Conservation (phyloP, 495 filamentous ascomycete genomes). For the Penicillium steckii region DNA sequence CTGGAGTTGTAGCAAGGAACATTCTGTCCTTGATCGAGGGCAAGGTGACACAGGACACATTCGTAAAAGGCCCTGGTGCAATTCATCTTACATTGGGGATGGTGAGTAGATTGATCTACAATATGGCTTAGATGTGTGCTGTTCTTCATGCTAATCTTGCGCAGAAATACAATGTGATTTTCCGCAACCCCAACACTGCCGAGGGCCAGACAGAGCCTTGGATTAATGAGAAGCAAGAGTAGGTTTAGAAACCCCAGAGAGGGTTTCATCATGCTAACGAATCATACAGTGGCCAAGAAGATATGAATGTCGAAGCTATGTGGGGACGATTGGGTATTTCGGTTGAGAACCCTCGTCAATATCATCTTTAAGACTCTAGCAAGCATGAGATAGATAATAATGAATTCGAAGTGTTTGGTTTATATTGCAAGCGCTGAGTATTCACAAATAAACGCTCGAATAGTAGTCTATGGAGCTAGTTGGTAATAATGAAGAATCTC, state of each 20-base stretch:
- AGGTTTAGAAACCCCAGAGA: constrained; percentile 10
- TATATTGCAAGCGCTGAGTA: background rate
- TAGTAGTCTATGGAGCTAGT: too few species aligned
- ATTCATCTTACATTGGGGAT: constrained; percentile 54
- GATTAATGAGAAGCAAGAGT: constrained; percentile 44
- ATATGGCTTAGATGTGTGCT: background rate
- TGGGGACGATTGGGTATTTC: constrained; percentile 39
- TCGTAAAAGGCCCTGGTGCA: constrained; percentile 34
- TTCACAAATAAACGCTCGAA: too few species aligned
- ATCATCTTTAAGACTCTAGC: constrained; percentile 4
- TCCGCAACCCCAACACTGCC: constrained; percentile 45
- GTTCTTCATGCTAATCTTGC: background rate
- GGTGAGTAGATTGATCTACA: constrained; percentile 28
- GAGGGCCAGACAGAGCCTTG: constrained; percentile 46
- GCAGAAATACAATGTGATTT: constrained; percentile 49
- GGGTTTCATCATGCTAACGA: constrained; percentile 6
- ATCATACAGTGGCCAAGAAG: constrained; percentile 39
- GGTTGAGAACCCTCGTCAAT: constrained; percentile 17
- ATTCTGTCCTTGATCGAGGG: constrained; percentile 49
- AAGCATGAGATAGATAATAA: background rate
- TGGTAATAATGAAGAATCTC: background rate
- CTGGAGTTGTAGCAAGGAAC: constrained; percentile 51
- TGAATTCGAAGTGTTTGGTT: background rate
- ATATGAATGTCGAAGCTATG: constrained; percentile 50
- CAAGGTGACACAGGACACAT: constrained; percentile 24